phyloP scores from a whole-genome alignment of 768 basidiomycete species.

The Flagelloscypha sp. region DNA sequence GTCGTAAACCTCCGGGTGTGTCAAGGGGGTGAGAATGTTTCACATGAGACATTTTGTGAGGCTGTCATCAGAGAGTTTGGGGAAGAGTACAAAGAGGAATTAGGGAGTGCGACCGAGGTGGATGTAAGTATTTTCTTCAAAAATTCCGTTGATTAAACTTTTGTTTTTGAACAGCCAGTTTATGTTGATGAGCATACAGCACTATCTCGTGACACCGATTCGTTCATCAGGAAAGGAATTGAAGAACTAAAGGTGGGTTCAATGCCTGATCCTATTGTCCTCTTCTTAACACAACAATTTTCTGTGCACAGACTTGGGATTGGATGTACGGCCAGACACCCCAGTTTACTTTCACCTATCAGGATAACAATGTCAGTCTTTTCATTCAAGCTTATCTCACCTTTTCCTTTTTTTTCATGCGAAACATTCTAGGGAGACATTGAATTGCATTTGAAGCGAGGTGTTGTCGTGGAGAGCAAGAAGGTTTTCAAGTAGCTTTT shows the following conservation, averaged over 20 bases:
- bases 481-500: too few species aligned
- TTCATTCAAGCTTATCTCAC: slow-evolving; percentile 20
- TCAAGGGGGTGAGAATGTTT: slow-evolving; percentile 40
- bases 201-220: slow-evolving; percentile 5
- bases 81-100: slow-evolving; percentile 44
- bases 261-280: neutral
- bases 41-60: slow-evolving; percentile 62
- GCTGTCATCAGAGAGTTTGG: slow-evolving; percentile 66
- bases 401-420: too few species aligned
- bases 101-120: slow-evolving; percentile 11
- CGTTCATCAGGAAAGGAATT: slow-evolving; percentile 57
- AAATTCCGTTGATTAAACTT: neutral
- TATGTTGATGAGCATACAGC: neutral
- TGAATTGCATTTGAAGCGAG: too few species aligned
- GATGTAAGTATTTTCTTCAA: slow-evolving; percentile 6
- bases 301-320: slow-evolving; percentile 67
- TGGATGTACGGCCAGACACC: slow-evolving; percentile 94
- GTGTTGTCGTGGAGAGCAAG: too few species aligned
- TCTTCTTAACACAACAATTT: neutral
- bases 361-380: slow-evolving; percentile 28
- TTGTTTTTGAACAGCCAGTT: slow-evolving; percentile 5
- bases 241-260: slow-evolving; percentile 59
- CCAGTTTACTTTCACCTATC: slow-evolving; percentile 76
- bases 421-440: too few species aligned
- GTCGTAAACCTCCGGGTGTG: slow-evolving; percentile 79